phyloP scores from a whole-genome alignment of 305 asterid genomes.

The Solanum chacoense region DNA sequence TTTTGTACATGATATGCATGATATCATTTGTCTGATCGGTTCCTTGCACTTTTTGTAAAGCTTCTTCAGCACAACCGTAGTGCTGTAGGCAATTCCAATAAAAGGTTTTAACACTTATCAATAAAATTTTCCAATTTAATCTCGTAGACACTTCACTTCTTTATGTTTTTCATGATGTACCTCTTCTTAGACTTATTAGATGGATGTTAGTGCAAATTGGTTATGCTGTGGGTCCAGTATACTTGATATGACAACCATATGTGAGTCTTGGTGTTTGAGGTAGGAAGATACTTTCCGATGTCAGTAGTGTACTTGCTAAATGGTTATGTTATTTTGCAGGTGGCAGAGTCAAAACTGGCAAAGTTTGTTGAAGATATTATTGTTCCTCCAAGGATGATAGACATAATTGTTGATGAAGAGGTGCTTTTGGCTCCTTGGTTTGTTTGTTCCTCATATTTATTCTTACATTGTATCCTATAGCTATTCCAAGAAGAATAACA shows the following conservation, averaged over 20 bases:
- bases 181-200: not conserved
- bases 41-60: not conserved
- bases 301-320: not conserved
- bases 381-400: slow-evolving; percentile 96
- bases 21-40: not conserved
- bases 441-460: not conserved
- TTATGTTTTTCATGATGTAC: not conserved
- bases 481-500: not conserved
- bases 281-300: not conserved
- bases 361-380: slow-evolving; percentile 93
- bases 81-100: not conserved
- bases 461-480: not conserved
- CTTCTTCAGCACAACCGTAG: not conserved
- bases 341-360: slow-evolving; percentile 88
- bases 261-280: slow-evolving; percentile 3
- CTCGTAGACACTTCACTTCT: not conserved
- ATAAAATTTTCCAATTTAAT: not conserved
- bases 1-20: not conserved
- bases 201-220: not conserved
- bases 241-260: not conserved
- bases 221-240: not conserved
- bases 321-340: slow-evolving; percentile 40
- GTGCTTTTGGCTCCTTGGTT: slow-evolving; percentile 25
- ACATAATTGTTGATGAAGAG: slow-evolving; percentile 93
- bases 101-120: not conserved